Evolutionary conservation across 306 rosid species (phyloP), one percentile per base, ranked within the genome.

Genomic region (Prunus campanulata): DNA sequence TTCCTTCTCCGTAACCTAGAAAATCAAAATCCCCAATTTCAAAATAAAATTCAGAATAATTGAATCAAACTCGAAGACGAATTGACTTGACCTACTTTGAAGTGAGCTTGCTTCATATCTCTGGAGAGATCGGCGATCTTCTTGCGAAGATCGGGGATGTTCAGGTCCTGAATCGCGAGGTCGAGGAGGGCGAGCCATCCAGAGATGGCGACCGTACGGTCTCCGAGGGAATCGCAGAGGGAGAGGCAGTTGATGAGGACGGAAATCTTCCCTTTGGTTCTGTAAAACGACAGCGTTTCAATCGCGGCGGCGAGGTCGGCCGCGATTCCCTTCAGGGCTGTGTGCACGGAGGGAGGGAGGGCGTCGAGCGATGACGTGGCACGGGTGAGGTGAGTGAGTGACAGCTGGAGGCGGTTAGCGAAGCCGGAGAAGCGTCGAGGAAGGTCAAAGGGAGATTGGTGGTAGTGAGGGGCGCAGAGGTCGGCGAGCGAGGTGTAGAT

Each of bases 41-140:
- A 19, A 55, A 19, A 14, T n/a, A 39, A 27, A 62, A 18, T 44
- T 3, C 27, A 52, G 4, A 55, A 61, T 39, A 8, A 13, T 56
- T 3, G 62, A 52, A 52, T 60, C 44, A 39, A 39, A 39, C 44
- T 39, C 19, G 19, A 12, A 11, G 35, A 59, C 11, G n/a, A 6
- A 46, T 8, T 65, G 13, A 42, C 1, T 16, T 49, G 7, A 19
- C n/a, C 7, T 81, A 88, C 92, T 48, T 61, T 76, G 64, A 88
- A 88, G 18, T 78, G 80, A 2, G 80, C 84, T 29, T 75, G 88
- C 74, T 88, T 86, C 88, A 86, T 88, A 74, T 88, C 90, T 47
- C 83, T 49, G 62, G 83, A 71, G 59, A 84, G 87, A 77, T 80
- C 88, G 8, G 75, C 42, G 15, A 81, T 77, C 64, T 77, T 87